Base-by-base conservation (phyloP, 345 rosid species). In the Ceriops decandra region DNA sequence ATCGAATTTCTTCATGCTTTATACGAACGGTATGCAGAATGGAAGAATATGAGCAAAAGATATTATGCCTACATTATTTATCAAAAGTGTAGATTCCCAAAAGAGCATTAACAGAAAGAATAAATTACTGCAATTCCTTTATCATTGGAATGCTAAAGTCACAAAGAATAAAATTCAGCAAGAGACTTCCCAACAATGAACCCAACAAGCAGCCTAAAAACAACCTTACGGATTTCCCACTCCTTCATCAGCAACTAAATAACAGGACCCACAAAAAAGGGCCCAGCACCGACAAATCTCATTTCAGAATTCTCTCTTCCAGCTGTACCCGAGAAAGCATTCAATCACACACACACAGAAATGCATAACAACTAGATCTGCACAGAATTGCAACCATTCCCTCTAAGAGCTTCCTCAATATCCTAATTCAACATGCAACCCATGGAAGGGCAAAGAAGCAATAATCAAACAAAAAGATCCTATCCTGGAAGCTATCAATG, bases 21-120 rank as follows among this genome's bases (percentile, higher is more conserved):
- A 46, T 8, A 2, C 16, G 16, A 52, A 60, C 60, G 26, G 26
- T 52, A 49, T 0, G 57, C 27, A 31, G 19, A 21, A 5, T 13
- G 59, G 46, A 22, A 35, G 60, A 65, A 60, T 59, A 38, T 6
- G 21, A 47, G 69, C 6, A 5, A 31, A 49, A 22, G 74, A 71
- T 6, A 58, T 21, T 22, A 57, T 57, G 28, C 56, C 36, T 57
- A 28, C 4, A 63, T 28, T 8, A 42, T 30, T 36, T 57, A 21
- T 63, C 27, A 5, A 42, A 19, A 30, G 52, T 19, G 7, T 38
- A 51, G 6, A 6, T 7, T 60, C 61, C 64, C 27, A 22, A 46
- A 15, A 38, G 27, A 22, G 5, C 46, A 64, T 20, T 19, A 33
- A 24, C 47, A 59, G 31, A 36, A 26, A 6, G 32, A 13, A 31